Base-by-base conservation (phyloP, 2,329 filamentous ascomycete species). In the Trichoderma sp. region DNA sequence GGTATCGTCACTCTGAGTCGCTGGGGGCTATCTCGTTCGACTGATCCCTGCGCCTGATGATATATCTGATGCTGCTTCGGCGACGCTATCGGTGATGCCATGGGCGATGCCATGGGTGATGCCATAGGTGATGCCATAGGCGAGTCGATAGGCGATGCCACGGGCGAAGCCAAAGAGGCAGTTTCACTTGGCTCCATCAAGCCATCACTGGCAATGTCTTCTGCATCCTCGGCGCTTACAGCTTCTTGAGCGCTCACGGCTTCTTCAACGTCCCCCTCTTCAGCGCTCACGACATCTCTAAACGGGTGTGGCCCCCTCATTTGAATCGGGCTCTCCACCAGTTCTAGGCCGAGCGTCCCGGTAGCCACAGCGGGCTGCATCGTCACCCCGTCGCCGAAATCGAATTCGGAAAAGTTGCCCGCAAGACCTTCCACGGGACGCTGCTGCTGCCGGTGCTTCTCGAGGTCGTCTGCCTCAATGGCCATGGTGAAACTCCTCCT, bases 401-500 rank as follows among this genome's bases (percentile, higher is more conserved):
- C 77, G 53, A 80, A 80, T 0, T 73, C 78, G 0, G 76, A 66
- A 71, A 80, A 80, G 65, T 80, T 80, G 19, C 79, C 78, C 1
- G 76, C 72, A 37, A 80, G 75, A 5, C 78, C 78, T 42, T 80
- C 78, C 9, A 70, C 69, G 64, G 74, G 73, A 0, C 71, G 73
- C 39, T 71, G 74, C 3, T 70, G 68, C 8, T 69, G 66, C 50
- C 69, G 71, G 59, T 70, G 68, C 9, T 71, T 69, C 50, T 73
- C 67, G 48, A 68, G 66, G 12, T 70, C 69, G n/a, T 64, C 54
- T 27, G 70, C 69, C 12, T 75, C 73, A n/a, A 74, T 70, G 5
- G 70, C 81, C 77, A 83, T 82, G 4, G 81, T 80, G 64, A 86
- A 77, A 71, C 85, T 87, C 54, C 79, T 78, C 39, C 82, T 78